These are phyloP conservation scores for Neoboletus subvelutipes DNA, from an alignment of 768 basidiomycete species.

Conservation along the genomic window DNA sequence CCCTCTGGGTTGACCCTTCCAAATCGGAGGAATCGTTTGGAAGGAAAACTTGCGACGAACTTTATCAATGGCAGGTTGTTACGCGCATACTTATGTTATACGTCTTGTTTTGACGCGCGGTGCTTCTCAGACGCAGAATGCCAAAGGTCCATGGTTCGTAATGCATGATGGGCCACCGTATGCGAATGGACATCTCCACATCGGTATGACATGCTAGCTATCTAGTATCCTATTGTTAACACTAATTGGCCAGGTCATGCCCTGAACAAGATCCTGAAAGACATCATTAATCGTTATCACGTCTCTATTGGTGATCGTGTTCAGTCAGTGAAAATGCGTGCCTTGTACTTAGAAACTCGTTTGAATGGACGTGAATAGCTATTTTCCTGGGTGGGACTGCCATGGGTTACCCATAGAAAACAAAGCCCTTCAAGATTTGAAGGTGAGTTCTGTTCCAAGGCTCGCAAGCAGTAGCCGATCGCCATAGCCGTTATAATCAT, in stretches of 20 bases:
- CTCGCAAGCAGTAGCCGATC: not conserved
- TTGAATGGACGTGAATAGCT: constrained; percentile 47
- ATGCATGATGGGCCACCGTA: constrained; percentile 97
- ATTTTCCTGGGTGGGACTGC: constrained; percentile 96
- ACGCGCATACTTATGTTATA: constrained; percentile 15
- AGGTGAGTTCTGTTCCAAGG: constrained; percentile 42
- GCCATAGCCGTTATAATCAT: not conserved
- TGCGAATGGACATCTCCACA: constrained; percentile 94
- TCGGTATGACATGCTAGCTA: constrained; percentile 53
- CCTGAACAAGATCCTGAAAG: constrained; percentile 94
- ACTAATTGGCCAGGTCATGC: constrained; percentile 69
- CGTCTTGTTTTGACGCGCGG: not conserved
- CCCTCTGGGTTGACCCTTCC: constrained; percentile 66
- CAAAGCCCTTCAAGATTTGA: constrained; percentile 79
- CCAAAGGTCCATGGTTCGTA: constrained; percentile 69
- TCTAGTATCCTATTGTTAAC: not conserved
- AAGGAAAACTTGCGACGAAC: constrained; percentile 61
- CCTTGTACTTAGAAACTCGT: not conserved
- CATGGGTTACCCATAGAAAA: constrained; percentile 97
- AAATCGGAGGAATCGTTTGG: constrained; percentile 59
- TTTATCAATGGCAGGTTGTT: constrained; percentile 78
- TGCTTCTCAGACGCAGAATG: constrained; percentile 57
- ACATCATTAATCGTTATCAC: constrained; percentile 90
- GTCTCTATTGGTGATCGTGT: constrained; percentile 74
- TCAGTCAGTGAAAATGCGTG: constrained; percentile 54